Percentiles rank a stretch among this genome's conserved stretches.
Conservation (phyloP, 495 filamentous ascomycete genomes). For the Hyaloscypha finlandica region DNA sequence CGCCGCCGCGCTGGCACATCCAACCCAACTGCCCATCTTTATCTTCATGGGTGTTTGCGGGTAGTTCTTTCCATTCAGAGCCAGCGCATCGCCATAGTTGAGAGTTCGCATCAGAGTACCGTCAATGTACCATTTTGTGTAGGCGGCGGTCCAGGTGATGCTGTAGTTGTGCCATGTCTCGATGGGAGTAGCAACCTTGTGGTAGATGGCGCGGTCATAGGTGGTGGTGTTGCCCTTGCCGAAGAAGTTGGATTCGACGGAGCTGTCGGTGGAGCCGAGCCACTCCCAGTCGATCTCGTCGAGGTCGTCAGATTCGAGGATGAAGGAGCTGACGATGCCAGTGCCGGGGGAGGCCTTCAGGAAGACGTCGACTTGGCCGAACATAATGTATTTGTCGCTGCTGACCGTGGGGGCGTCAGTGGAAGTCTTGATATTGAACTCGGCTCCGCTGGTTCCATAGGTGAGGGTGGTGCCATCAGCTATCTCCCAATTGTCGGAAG, state of each 20-base stretch:
- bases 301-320: constrained; percentile 85
- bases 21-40: constrained; percentile 78
- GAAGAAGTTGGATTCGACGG: constrained; percentile 92
- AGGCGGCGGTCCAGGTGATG: constrained; percentile 80
- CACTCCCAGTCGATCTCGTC: constrained; percentile 96
- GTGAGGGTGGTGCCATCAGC: constrained; percentile 28
- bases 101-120: constrained; percentile 70
- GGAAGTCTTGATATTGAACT: constrained; percentile 25
- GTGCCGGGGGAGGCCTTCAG: constrained; percentile 69
- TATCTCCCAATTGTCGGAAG: constrained; percentile 12
- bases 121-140: constrained; percentile 82
- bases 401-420: constrained; percentile 74
- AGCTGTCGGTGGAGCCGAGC: constrained; percentile 61
- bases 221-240: constrained; percentile 78
- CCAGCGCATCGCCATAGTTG: constrained; percentile 45
- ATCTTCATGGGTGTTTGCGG: constrained; percentile 91
- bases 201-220: constrained; percentile 74
- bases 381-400: constrained; percentile 75
- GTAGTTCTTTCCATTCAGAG: constrained; percentile 68
- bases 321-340: constrained; percentile 81
- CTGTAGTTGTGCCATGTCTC: constrained; percentile 80
- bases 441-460: constrained; percentile 28
- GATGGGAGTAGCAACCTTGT: constrained; percentile 64
- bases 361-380: constrained; percentile 71
- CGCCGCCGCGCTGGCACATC: constrained; percentile 41